Percentiles rank a stretch among this genome's conserved stretches.
Conservation (phyloP, 2,329 filamentous ascomycete species). For the Aspergillus latus region DNA sequence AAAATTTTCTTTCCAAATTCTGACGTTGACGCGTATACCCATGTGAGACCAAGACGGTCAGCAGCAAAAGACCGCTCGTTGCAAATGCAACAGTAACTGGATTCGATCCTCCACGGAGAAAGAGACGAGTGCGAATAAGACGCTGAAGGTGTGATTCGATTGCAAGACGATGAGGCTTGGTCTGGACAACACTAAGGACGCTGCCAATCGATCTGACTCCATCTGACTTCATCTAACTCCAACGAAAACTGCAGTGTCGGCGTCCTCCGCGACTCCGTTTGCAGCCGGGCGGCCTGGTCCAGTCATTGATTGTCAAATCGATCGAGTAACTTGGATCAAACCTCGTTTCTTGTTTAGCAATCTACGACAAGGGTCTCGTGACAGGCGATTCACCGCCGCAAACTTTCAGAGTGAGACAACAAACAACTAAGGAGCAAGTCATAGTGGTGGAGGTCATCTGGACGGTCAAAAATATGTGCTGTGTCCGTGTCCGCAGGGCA, state of each 20-base stretch:
- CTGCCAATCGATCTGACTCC: not conserved
- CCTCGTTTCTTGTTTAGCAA: not conserved
- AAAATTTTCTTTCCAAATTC: not conserved
- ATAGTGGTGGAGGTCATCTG: too few species aligned
- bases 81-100: not conserved
- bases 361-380: not conserved
- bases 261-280: not conserved
- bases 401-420: not conserved
- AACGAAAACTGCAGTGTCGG: not conserved
- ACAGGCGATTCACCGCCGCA: not conserved
- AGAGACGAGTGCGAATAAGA: not conserved
- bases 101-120: not conserved
- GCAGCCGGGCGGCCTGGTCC: not conserved
- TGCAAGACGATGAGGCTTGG: not conserved
- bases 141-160: not conserved
- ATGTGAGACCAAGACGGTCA: not conserved
- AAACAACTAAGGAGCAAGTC: not conserved
- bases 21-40: not conserved
- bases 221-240: not conserved
- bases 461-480: not conserved
- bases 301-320: not conserved
- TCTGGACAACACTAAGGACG: not conserved
- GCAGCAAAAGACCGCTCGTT: not conserved
- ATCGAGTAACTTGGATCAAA: not conserved
- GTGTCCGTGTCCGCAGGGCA: not conserved